Evolutionary conservation across 2,329 filamentous ascomycete genomes (phyloP), one percentile per base, ranked within the genome.

Genomic region (Botryotinia narcissicola): DNA sequence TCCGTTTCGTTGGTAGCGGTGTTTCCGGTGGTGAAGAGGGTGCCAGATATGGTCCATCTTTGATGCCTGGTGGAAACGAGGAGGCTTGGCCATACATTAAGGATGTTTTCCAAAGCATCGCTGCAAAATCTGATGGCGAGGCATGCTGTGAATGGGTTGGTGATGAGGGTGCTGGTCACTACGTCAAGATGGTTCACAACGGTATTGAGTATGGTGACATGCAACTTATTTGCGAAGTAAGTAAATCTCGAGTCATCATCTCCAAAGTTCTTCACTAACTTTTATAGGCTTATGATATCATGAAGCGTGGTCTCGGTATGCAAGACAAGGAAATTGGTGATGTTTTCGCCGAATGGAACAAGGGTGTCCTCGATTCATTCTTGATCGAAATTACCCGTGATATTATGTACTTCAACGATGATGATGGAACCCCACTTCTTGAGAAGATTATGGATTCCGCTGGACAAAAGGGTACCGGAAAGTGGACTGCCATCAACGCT

Each of bases 181-280:
- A 98, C 89, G 95, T 99, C 88, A 99, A 99, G 93, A 99, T 99
- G 96, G 96, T 99, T 77, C 96, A 99, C 92, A 99, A 99, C 87
- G 96, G 96, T 90, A 99, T 99, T 81, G 96, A 99, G 88, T 99
- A 99, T 84, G 96, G 96, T 91, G 96, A 99, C 87, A 99, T 99
- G 96, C 96, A 99, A 89, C 90, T 99, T 82, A 99, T 99, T 84
- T 97, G 92, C 86, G 96, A 99, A 91, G 95, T 97, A 86, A 80
- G 89, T 66, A 35, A 22, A 57, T 4, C 10, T 25, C 46, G 14
- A n/a, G 18, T 37, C 12, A 20, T 16, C n/a, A 12, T 25, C 4
- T 9, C 12, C 12, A 61, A 37, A 12, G 18, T 44, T 32, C n/a
- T 66, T 6, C 25, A 46, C 76, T 79, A 74, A 80, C 66, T 60